Conservation (phyloP, 805 yeast genomes). For the Wickerhamomyces chaumierensis region DNA sequence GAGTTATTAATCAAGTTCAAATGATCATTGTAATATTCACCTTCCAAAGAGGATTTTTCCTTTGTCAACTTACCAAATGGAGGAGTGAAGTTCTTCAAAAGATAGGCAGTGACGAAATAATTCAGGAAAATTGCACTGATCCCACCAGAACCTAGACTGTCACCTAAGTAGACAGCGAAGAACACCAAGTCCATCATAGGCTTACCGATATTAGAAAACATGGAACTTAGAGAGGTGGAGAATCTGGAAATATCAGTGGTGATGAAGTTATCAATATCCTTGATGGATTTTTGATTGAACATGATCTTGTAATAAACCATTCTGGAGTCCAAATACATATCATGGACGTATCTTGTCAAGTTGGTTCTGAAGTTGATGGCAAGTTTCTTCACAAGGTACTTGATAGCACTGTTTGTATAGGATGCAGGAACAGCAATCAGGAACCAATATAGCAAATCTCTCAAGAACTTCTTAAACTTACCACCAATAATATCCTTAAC, state of each 20-base stretch:
- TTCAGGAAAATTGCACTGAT: slow-evolving; percentile 71
- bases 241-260: slow-evolving; percentile 78
- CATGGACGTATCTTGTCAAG: slow-evolving; percentile 79
- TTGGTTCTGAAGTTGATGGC: slow-evolving; percentile 79
- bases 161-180: slow-evolving; percentile 74
- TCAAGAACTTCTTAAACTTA: slow-evolving; percentile 57
- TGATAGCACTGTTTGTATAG: slow-evolving; percentile 84
- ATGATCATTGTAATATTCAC: slow-evolving; percentile 80
- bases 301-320: slow-evolving; percentile 77
- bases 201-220: slow-evolving; percentile 83
- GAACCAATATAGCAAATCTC: slow-evolving; percentile 81
- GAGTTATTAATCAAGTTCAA: slow-evolving; percentile 76
- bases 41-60: slow-evolving; percentile 68
- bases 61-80: slow-evolving; percentile 73
- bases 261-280: slow-evolving; percentile 70
- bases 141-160: slow-evolving; percentile 81
- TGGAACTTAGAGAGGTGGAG: slow-evolving; percentile 68
- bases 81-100: slow-evolving; percentile 68
- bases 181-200: slow-evolving; percentile 81
- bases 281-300: slow-evolving; percentile 33
- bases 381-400: slow-evolving; percentile 62
- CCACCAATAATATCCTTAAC: slow-evolving; percentile 83
- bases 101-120: slow-evolving; percentile 68
- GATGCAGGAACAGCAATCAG: slow-evolving; percentile 87
- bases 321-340: slow-evolving; percentile 69